Evolutionary conservation across 306 rosid genomes (phyloP).

Genomic region (Oxytropis ochrocephala): DNA sequence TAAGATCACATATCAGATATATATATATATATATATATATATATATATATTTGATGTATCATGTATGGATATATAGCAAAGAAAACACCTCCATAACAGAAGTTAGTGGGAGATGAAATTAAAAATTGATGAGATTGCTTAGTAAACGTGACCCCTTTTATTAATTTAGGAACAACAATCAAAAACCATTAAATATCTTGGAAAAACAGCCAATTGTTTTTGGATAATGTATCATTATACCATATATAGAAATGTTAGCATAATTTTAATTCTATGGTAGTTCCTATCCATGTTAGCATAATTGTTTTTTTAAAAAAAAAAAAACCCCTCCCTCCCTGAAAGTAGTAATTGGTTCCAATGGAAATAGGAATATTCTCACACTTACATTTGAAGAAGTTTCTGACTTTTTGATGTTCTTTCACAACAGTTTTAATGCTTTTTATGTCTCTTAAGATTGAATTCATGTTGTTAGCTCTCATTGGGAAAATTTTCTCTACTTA

Average conservation of each 20-base stretch:
- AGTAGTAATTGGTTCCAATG: not conserved
- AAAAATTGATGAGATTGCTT: not conserved
- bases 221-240: not conserved
- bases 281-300: not conserved
- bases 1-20: slow-evolving; percentile 31
- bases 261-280: not conserved
- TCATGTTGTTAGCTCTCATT: not conserved
- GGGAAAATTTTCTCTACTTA: not conserved
- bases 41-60: not conserved
- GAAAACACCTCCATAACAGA: not conserved
- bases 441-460: not conserved
- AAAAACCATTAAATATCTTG: not conserved
- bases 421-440: not conserved
- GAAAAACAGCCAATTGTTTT: not conserved
- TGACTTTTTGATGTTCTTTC: not conserved
- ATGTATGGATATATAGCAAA: not conserved
- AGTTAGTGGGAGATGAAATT: not conserved
- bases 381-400: not conserved
- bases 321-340: no score
- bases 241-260: not conserved
- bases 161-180: not conserved
- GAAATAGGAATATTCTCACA: not conserved
- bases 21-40: not conserved
- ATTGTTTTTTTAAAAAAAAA: no score
- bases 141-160: not conserved